Evolutionary conservation across 306 rosid genomes (phyloP).

Genomic region (Nissolia schottii): DNA sequence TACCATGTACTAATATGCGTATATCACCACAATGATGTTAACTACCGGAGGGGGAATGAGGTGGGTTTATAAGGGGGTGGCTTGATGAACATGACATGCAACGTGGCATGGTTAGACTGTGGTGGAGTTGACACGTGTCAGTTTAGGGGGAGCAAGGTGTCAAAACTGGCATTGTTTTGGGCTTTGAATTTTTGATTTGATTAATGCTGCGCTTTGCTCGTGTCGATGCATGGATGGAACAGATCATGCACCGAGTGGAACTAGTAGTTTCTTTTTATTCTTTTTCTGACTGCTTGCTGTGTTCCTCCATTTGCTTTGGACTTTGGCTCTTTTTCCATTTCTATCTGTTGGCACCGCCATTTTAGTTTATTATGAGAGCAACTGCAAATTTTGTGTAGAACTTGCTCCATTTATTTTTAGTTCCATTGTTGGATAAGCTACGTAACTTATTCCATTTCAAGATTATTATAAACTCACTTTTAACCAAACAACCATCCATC

Average conservation of each 20-base stretch:
- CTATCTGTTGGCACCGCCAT: slow-evolving; percentile 11
- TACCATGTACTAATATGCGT: too few species aligned
- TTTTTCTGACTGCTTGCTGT: background rate
- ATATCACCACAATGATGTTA: too few species aligned
- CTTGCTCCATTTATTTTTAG: too few species aligned
- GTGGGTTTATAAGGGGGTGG: slow-evolving; percentile 13
- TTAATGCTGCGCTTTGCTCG: background rate
- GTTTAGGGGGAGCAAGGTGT: slow-evolving; percentile 5
- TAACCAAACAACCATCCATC: too few species aligned
- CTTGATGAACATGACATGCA: slow-evolving; percentile 19
- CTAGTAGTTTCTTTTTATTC: background rate
- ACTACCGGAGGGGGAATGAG: too few species aligned
- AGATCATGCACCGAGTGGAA: slow-evolving; percentile 15
- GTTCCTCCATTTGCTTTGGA: background rate
- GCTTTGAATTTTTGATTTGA: background rate
- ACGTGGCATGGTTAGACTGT: slow-evolving; percentile 30
- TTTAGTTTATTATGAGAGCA: too few species aligned
- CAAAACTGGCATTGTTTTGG: background rate
- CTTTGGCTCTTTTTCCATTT: background rate
- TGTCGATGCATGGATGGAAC: slow-evolving; percentile 25
- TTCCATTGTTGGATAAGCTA: too few species aligned
- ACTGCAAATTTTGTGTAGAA: too few species aligned
- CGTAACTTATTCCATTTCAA: too few species aligned
- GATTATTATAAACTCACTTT: too few species aligned
- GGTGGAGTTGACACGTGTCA: slow-evolving; percentile 28